These are phyloP conservation scores for Cladobotryum mycophilum DNA, from an alignment of 2,329 filamentous ascomycete species.

Conservation along the genomic window DNA sequence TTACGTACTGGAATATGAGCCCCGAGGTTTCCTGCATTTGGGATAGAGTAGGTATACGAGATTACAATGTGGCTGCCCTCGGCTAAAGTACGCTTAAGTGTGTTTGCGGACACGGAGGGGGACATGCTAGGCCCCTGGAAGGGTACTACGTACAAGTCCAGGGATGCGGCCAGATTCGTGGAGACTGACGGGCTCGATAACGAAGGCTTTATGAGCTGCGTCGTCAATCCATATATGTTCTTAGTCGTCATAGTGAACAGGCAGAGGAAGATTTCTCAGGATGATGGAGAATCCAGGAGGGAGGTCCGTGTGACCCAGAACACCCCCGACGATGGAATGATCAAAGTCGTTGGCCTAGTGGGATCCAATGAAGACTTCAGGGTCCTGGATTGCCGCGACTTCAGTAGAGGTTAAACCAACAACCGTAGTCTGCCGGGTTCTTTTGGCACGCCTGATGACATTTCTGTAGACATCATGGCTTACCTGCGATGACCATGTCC, in stretches of 20 bases:
- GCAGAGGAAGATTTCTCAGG: background rate
- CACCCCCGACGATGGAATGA: constrained; percentile 2
- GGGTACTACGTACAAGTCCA: background rate
- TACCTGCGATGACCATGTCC: background rate
- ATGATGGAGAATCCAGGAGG: constrained; percentile 3
- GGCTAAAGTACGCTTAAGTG: background rate
- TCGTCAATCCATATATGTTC: background rate
- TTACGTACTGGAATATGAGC: background rate
- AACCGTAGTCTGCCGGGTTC: background rate
- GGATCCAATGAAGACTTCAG: constrained; percentile 4
- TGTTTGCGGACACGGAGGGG: constrained; percentile 1
- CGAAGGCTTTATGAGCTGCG: background rate
- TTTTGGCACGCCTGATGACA: background rate
- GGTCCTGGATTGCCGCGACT: background rate
- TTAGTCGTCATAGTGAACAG: background rate
- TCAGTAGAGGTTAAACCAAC: constrained; percentile 1
- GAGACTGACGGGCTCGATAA: constrained; percentile 1
- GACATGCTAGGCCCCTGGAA: background rate
- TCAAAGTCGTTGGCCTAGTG: constrained; percentile 1
- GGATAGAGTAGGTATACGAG: background rate
- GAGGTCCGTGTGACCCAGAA: constrained; percentile 1
- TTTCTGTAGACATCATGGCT: background rate
- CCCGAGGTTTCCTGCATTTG: background rate
- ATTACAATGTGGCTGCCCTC: background rate
- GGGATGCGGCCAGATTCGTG: background rate